phyloP scores from a whole-genome alignment of 1,284 basidiomycete genomes.

The Trametes sp. region DNA sequence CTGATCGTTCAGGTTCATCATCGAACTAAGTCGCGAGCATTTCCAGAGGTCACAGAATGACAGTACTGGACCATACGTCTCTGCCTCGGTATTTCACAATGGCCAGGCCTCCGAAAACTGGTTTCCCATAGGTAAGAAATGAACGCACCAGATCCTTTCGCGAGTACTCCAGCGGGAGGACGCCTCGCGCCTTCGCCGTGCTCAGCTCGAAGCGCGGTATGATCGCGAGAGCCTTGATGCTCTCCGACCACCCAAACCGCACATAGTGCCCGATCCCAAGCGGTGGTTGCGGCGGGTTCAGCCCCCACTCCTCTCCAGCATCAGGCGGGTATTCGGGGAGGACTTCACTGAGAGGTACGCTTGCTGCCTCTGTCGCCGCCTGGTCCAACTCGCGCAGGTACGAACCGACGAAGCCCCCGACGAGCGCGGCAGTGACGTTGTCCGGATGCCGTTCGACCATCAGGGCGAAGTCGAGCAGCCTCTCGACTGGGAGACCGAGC shows the following conservation, averaged over 20 bases:
- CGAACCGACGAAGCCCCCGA: slow-evolving; percentile 98
- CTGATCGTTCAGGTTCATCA: no score
- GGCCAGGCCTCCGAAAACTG: no score
- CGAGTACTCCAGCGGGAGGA: slow-evolving; percentile 85
- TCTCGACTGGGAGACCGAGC: slow-evolving; percentile 71
- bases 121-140: no score
- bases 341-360: slow-evolving; percentile 95
- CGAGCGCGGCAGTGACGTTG: slow-evolving; percentile 97
- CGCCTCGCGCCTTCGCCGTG: slow-evolving; percentile 93
- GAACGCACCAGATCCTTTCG: slow-evolving; percentile 92
- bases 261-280: slow-evolving; percentile 95
- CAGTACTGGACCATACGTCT: no score
- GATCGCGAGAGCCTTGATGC: slow-evolving; percentile 94
- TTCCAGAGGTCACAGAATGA: no score
- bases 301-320: slow-evolving; percentile 91
- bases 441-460: slow-evolving; percentile 99
- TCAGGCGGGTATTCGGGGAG: slow-evolving; percentile 96
- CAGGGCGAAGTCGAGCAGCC: slow-evolving; percentile 94
- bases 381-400: slow-evolving; percentile 93
- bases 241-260: slow-evolving; percentile 86
- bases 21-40: no score
- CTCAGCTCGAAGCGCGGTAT: slow-evolving; percentile 97
- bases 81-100: no score
- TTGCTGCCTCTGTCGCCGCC: slow-evolving; percentile 77
- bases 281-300: slow-evolving; percentile 88